Evolutionary conservation across 495 filamentous ascomycete species (phyloP), one percentile per base, ranked within the genome.

Genomic region (Tuber microsphaerosporum): DNA sequence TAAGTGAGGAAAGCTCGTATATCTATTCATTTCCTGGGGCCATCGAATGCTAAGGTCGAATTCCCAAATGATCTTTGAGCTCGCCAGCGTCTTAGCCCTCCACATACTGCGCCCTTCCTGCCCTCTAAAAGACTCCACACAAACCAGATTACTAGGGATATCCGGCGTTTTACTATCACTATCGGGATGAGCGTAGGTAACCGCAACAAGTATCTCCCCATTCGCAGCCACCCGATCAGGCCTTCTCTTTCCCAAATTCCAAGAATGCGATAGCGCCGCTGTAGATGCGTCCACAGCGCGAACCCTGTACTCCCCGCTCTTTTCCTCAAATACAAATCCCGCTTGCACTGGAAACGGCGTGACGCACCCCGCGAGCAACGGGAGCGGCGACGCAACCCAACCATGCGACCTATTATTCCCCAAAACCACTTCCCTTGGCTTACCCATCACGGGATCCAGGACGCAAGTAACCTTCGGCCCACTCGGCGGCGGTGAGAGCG

Each of bases 31-130:
- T 31, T 82, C 81, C 61, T 82, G 81, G 26, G 68, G 74, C 81
- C 81, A 82, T 31, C 80, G 74, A 34, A 17, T 71, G 34, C 68
- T 71, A 70, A 82, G 74, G 69, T 82, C 75, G 51, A 82, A 82
- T 56, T 82, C 81, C 81, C 81, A 82, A 69, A 82, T 31, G 26
- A 81, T 71, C 42, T 72, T 81, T 20, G 80, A 82, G 69, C 73
- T 69, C 31, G 73, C 69, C 45, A 75, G 71, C 6, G 37, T 71
- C 22, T 19, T 70, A 22, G 34, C 69, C 26, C n/a, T 73, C 80
- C 76, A 72, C 65, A 69, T 70, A 41, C 69, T 74, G 51, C 37
- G 72, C 37, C 69, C 71, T 39, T 69, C 51, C 31, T 34, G 56
- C 16, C 56, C 56, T 42, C 73, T 56, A 6, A 72, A 44, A 17